These are phyloP conservation scores for Entrophospora sp. DNA, from an alignment of 192 early-diverging fungal species.

Conservation along the genomic window DNA sequence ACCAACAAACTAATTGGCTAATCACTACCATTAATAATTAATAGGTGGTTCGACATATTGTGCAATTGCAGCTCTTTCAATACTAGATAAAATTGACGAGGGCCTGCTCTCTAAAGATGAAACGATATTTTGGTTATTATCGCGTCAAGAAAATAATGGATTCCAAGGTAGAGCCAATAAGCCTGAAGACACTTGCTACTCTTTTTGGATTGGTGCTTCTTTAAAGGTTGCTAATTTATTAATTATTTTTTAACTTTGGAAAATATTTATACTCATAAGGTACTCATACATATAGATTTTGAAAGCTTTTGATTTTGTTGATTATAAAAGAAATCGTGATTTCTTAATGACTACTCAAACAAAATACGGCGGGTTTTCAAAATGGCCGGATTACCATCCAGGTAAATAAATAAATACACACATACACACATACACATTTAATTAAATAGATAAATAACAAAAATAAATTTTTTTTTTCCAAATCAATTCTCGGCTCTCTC, in stretches of 20 bases:
- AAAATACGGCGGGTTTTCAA: slow-evolving; percentile 41
- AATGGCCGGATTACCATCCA: background rate
- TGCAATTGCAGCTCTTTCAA: slow-evolving; percentile 69
- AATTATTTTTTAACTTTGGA: background rate
- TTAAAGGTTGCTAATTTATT: slow-evolving; percentile 46
- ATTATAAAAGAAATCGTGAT: slow-evolving; percentile 38
- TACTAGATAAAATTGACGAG: slow-evolving; percentile 55
- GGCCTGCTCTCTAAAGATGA: slow-evolving; percentile 45
- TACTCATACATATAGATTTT: slow-evolving; percentile 39
- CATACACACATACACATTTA: background rate
- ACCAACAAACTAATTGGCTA: background rate
- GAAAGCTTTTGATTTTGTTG: slow-evolving; percentile 47
- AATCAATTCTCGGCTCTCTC: background rate
- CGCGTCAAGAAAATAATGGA: slow-evolving; percentile 68
- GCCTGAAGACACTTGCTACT: slow-evolving; percentile 87
- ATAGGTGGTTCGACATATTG: slow-evolving; percentile 77
- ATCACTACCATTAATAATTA: background rate
- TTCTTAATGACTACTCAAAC: slow-evolving; percentile 58
- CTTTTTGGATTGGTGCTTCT: slow-evolving; percentile 91
- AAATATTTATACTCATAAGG: background rate
- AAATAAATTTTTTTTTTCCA: background rate
- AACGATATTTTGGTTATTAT: slow-evolving; percentile 66
- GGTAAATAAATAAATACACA: background rate
- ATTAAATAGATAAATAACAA: background rate
- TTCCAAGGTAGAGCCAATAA: slow-evolving; percentile 91